Percentiles rank a stretch among this genome's conserved stretches.
These are phyloP conservation scores for Cryoendolithus antarcticus DNA, from an alignment of 2,329 filamentous ascomycete genomes.

Conservation along the genomic window DNA sequence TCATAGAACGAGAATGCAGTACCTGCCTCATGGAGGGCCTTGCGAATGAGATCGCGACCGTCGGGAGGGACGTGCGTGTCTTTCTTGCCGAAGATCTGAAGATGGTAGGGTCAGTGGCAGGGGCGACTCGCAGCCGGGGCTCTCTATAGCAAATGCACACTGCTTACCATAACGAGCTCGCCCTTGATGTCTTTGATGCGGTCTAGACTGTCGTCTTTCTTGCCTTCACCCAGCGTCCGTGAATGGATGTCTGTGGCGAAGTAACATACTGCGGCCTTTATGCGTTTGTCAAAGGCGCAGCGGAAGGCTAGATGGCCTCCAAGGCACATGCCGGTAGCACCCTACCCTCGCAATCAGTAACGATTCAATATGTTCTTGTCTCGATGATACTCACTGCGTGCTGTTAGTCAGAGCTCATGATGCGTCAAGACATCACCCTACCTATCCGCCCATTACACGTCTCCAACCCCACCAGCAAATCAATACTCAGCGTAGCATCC, in stretches of 20 bases:
- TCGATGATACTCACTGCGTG: too few species aligned
- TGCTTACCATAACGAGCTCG: conserved; percentile 58
- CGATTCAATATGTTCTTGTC: too few species aligned
- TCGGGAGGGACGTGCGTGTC: conserved; percentile 80
- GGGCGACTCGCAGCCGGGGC: too few species aligned
- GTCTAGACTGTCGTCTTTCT: conserved; percentile 49
- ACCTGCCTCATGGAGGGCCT: conserved; percentile 65
- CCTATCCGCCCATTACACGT: conserved; percentile 65
- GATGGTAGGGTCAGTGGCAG: neutral
- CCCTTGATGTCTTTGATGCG: conserved; percentile 57
- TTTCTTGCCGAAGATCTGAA: conserved; percentile 70
- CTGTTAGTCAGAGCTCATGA: too few species aligned
- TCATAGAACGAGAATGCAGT: conserved; percentile 74
- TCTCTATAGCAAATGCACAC: neutral
- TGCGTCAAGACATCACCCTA: conserved; percentile 5
- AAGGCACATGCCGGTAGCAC: conserved; percentile 76
- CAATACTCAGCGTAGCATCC: conserved; percentile 34
- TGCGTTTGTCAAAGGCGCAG: conserved; percentile 60
- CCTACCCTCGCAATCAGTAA: conserved; percentile 1
- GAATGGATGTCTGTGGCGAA: conserved; percentile 88
- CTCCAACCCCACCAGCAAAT: conserved; percentile 27
- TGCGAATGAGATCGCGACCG: conserved; percentile 72
- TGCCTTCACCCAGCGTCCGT: conserved; percentile 58
- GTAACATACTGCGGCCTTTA: conserved; percentile 70
- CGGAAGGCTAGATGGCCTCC: conserved; percentile 76